Evolutionary conservation across 169 alveolate species (phyloP).

Genomic region (Plasmodium gonderi): DNA sequence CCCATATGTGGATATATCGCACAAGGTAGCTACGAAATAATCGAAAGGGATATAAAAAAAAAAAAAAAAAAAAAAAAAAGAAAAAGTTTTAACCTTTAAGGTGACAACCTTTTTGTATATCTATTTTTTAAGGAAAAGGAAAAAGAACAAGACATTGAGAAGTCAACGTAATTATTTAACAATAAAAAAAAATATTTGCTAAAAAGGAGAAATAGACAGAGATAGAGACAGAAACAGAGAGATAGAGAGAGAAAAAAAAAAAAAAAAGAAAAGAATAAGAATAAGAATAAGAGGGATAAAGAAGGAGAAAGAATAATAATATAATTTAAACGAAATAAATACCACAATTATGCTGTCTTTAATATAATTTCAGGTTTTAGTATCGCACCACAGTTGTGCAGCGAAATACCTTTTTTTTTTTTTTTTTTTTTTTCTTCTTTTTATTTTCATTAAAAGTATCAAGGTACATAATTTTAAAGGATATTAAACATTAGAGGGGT

Average conservation of each 20-base stretch:
- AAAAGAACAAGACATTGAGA: neutral
- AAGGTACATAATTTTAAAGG: neutral
- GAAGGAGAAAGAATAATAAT: neutral
- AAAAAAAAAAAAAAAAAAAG: no score
- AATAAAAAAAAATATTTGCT: neutral
- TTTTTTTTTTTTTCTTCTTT: neutral
- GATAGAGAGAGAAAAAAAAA: no score
- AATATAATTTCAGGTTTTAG: neutral
- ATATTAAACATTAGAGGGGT: neutral
- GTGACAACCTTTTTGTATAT: neutral
- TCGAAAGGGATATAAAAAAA: neutral
- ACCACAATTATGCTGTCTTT: neutral
- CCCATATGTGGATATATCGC: neutral
- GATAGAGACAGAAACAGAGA: no score
- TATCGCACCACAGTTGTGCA: no score
- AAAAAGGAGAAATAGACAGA: no score
- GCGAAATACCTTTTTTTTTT: neutral
- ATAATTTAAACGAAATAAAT: neutral
- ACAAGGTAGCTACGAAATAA: neutral
- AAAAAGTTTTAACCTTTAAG: no score
- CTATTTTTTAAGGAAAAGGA: neutral
- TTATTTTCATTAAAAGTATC: neutral
- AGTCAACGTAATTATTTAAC: neutral
- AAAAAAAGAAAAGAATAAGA: neutral
- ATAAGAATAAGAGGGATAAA: neutral